A percentile compares a stretch with the other conserved stretches of the same genome.
These are phyloP conservation scores for Penicillium diatomitis DNA, from an alignment of 495 filamentous ascomycete genomes.

Conservation along the genomic window DNA sequence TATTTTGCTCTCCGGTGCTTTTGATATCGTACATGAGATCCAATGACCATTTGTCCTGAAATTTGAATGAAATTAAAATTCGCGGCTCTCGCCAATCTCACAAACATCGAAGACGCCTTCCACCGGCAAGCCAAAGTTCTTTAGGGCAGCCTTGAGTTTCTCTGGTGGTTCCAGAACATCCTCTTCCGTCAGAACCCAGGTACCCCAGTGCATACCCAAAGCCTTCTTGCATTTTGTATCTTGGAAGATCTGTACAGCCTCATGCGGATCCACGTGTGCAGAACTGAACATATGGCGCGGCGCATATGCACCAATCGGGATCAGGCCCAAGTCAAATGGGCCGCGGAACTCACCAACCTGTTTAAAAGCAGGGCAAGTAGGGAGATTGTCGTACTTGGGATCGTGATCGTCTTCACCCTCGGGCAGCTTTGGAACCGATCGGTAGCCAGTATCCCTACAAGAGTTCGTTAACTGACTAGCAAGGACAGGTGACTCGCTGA, in stretches of 20 bases:
- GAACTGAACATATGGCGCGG: slow-evolving; percentile 67
- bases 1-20: not conserved
- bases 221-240: slow-evolving; percentile 79
- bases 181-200: slow-evolving; percentile 84
- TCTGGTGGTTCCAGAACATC: slow-evolving; percentile 76
- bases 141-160: slow-evolving; percentile 68
- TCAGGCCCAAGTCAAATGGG: slow-evolving; percentile 85
- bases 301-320: slow-evolving; percentile 89
- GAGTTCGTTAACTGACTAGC: too few relatives aligned
- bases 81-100: slow-evolving; percentile 78
- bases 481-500: not conserved
- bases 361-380: slow-evolving; percentile 77
- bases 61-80: slow-evolving; percentile 41
- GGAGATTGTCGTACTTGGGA: slow-evolving; percentile 53
- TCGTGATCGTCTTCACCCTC: slow-evolving; percentile 64
- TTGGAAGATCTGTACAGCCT: slow-evolving; percentile 81
- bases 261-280: slow-evolving; percentile 83
- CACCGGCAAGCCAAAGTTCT: slow-evolving; percentile 56
- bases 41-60: not conserved
- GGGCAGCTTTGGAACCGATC: slow-evolving; percentile 62
- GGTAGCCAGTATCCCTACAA: slow-evolving; percentile 65
- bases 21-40: not conserved
- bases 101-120: slow-evolving; percentile 80
- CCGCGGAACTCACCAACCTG: slow-evolving; percentile 76
- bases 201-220: slow-evolving; percentile 90